Evolutionary conservation across 1,139 yeast species (phyloP).

Genomic region (Arxiozyma telluris): DNA sequence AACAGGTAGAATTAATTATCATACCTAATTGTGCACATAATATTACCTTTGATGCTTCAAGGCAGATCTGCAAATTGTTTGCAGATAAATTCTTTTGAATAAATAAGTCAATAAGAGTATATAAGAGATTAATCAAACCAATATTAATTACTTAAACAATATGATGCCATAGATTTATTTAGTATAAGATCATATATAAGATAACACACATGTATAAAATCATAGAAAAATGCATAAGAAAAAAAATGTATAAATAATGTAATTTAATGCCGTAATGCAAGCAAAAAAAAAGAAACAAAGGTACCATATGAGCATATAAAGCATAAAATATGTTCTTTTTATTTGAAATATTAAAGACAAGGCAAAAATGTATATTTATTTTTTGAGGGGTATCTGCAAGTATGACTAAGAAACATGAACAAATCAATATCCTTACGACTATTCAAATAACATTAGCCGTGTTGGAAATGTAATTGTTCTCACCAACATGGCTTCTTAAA

Average conservation of each 20-base stretch:
- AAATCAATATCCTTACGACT: background rate
- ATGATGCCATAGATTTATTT: background rate
- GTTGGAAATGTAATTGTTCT: conserved; percentile 17
- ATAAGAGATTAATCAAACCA: background rate
- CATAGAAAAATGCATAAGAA: background rate
- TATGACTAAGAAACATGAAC: background rate
- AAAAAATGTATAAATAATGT: background rate
- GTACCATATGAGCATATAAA: background rate
- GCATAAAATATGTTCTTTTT: background rate
- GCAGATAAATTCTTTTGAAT: background rate
- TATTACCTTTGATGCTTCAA: conserved; percentile 18
- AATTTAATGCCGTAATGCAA: too few species aligned
- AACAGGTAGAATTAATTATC: conserved; percentile 8
- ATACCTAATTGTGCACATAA: conserved; percentile 19
- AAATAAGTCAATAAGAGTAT: background rate
- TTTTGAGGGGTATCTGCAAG: background rate
- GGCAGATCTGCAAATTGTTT: conserved; percentile 8
- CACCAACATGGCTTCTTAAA: conserved; percentile 26
- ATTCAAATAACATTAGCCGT: background rate
- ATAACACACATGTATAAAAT: background rate
- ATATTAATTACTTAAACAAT: background rate
- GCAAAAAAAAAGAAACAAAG: background rate
- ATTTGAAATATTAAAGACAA: background rate
- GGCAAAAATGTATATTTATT: background rate
- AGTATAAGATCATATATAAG: background rate